Base-by-base conservation (phyloP, 2,329 filamentous ascomycete genomes). In the Venturia asperata region DNA sequence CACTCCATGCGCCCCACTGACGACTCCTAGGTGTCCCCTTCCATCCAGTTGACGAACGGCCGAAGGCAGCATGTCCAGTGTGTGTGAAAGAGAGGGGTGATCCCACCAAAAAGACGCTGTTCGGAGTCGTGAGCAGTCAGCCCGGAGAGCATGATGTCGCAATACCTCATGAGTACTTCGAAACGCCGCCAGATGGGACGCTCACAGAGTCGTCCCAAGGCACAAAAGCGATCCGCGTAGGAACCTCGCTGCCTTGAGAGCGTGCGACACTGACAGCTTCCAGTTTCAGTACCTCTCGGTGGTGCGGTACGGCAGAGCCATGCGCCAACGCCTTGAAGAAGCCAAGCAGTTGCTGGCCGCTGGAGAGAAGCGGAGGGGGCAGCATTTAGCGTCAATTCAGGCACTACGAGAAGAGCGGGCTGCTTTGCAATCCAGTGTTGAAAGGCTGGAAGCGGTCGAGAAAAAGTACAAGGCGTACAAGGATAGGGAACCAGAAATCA, bases 221-320 rank as follows among this genome's bases (percentile, higher is more conserved):
- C 13, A 76, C 76, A 72, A 76, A 78, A 66, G 79, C 77, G 49
- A 61, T 81, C 34, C 72, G 77, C 34, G 80, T 80, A 71, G 55
- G 71, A 67, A n/a, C 1, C 5, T 41, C n/a, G 34, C 45, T 41
- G 52, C 43, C 1, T 42, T 30, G 7, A 21, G 7, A 37, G 17
- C 2, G 55, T n/a, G 21, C 21, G 47, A 9, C 37, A 56, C 65
- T 61, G 68, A 73, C 56, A 73, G 24, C 6, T 15, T 9, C 37
- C 66, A 82, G 80, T 82, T 82, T 64, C 80, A 82, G 68, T 82
- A 81, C 65, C 69, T 74, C 41, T 71, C 72, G 1, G 68, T 79
- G 21, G 65, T 74, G 6, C 70, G 71, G 1, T 78, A 73, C 64
- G 72, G 73, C 10, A 70, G 68, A 37, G 67, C 70, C 13, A 65